Conservation (phyloP, 192 early-diverging fungal species). For the Linnemannia hyalina region DNA sequence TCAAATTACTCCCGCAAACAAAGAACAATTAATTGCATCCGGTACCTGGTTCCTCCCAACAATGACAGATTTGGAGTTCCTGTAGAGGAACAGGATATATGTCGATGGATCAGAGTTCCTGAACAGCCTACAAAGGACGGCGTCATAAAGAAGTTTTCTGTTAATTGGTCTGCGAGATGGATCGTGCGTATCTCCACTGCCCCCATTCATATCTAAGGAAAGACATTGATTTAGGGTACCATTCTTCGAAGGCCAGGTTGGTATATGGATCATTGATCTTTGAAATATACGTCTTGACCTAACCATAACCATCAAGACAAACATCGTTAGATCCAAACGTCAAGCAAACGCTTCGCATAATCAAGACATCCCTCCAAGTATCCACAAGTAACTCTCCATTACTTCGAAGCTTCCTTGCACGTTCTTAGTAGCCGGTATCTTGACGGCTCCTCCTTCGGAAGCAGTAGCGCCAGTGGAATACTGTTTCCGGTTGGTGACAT, state of each 20-base stretch:
- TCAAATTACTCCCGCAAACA: neutral
- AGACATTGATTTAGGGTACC: slow-evolving; percentile 42
- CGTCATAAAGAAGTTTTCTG: neutral
- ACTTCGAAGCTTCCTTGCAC: slow-evolving; percentile 36
- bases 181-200: neutral
- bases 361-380: neutral
- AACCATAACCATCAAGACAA: neutral
- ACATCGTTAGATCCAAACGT: neutral
- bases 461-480: neutral
- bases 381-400: neutral
- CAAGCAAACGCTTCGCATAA: neutral
- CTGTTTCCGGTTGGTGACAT: neutral
- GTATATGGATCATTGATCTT: slow-evolving; percentile 78
- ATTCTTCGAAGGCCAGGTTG: slow-evolving; percentile 92
- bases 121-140: slow-evolving; percentile 73
- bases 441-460: neutral
- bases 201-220: neutral
- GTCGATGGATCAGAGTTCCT: slow-evolving; percentile 73
- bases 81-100: slow-evolving; percentile 88
- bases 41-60: slow-evolving; percentile 93
- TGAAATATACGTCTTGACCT: slow-evolving; percentile 72
- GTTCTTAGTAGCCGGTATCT: slow-evolving; percentile 26
- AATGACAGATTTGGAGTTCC: slow-evolving; percentile 89
- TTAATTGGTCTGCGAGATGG: neutral
- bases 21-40: neutral